These are phyloP conservation scores for Ceratobasidium sp. DNA, from an alignment of 1,284 basidiomycete species.

Conservation along the genomic window DNA sequence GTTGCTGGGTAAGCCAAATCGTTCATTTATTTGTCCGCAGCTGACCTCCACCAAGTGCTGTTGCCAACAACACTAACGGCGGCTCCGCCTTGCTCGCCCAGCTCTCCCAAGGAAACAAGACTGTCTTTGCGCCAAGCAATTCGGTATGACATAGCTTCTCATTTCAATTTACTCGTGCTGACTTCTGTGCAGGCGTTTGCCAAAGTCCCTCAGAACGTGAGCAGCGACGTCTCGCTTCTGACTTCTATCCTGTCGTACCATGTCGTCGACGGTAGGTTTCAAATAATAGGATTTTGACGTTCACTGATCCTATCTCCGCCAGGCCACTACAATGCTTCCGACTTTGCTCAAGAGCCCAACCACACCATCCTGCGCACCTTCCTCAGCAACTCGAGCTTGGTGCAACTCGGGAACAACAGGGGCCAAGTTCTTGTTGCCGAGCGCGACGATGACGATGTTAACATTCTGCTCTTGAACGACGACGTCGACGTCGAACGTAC, in stretches of 20 bases:
- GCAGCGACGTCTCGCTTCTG: constrained; percentile 59
- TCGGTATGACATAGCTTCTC: constrained; percentile 38
- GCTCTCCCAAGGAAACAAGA: constrained; percentile 56
- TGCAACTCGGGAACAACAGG: constrained; percentile 68
- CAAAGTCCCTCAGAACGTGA: constrained; percentile 56
- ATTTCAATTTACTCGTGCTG: neutral
- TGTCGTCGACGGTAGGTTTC: constrained; percentile 68
- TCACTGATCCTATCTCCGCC: constrained; percentile 59
- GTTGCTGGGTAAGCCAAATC: constrained; percentile 60
- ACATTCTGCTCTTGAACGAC: constrained; percentile 66
- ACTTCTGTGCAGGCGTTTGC: constrained; percentile 49
- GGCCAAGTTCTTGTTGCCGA: constrained; percentile 74
- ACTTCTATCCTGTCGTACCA: constrained; percentile 72
- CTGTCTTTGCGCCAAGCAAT: constrained; percentile 60
- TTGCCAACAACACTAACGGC: constrained; percentile 63
- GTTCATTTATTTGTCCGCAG: constrained; percentile 62
- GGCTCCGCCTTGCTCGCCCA: constrained; percentile 54
- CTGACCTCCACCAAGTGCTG: constrained; percentile 63
- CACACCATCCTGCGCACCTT: constrained; percentile 75
- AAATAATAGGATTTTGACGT: constrained; percentile 58
- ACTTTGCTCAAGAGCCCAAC: constrained; percentile 51
- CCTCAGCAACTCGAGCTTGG: constrained; percentile 64
- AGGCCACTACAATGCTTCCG: constrained; percentile 38
- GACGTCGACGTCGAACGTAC: constrained; percentile 62
- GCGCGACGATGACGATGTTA: constrained; percentile 59